Conservation (phyloP, 2,329 filamentous ascomycete genomes). For the Aspergillus vadensis region DNA sequence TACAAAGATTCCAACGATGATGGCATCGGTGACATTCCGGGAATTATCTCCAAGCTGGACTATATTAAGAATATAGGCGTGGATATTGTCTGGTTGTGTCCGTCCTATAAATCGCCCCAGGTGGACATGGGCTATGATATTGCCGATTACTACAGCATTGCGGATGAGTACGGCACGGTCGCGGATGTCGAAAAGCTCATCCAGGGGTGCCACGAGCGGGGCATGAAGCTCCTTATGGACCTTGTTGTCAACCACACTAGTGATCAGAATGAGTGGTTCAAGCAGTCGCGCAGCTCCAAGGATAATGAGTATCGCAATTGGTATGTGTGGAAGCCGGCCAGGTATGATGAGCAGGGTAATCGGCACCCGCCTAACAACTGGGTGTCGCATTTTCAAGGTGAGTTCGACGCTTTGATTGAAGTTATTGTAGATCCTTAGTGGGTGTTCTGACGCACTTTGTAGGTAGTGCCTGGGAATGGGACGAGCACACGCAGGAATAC, state of each 20-base stretch:
- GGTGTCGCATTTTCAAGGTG: constrained; percentile 49
- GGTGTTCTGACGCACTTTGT: neutral
- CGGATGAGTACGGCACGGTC: constrained; percentile 67
- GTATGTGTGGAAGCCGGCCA: constrained; percentile 62
- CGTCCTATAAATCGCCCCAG: constrained; percentile 56
- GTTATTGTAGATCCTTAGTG: fast-evolving
- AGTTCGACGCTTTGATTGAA: neutral
- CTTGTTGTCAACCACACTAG: constrained; percentile 78
- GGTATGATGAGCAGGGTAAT: constrained; percentile 58
- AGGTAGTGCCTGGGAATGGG: constrained; percentile 58
- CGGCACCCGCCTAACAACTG: constrained; percentile 71
- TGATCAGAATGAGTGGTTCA: constrained; percentile 71
- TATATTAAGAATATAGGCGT: constrained; percentile 64
- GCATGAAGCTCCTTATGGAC: constrained; percentile 72
- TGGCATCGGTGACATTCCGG: constrained; percentile 66
- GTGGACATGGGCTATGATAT: constrained; percentile 59
- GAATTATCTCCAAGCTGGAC: constrained; percentile 65
- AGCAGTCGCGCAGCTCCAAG: constrained; percentile 63
- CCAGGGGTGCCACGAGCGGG: constrained; percentile 59
- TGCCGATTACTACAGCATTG: constrained; percentile 65
- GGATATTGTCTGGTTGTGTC: constrained; percentile 61
- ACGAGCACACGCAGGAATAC: constrained; percentile 71
- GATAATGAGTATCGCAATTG: constrained; percentile 68
- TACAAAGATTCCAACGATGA: constrained; percentile 54
- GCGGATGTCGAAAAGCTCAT: constrained; percentile 66